Evolutionary conservation across 306 rosid genomes (phyloP), one percentile per base, ranked within the genome.

Genomic region (Vigna angularis): DNA sequence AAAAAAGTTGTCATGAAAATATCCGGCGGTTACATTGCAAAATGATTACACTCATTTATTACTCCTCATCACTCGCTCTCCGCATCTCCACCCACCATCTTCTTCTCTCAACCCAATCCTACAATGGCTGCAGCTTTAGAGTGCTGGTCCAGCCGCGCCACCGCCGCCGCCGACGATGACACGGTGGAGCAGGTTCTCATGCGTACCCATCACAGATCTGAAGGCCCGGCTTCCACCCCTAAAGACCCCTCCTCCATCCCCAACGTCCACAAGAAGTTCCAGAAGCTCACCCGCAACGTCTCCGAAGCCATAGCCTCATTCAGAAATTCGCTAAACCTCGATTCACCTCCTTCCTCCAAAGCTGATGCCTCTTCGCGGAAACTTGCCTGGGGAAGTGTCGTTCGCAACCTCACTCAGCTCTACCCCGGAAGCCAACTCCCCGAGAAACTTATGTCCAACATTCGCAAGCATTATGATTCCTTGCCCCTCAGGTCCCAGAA

Each of bases 391-490:
- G 93, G 94, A 0, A 83, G 86, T 36, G 94, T 93, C 16, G 93
- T 93, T 1, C 82, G 96, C 26, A 91, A 91, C 28, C 97, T 91
- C 34, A 91, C 96, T 9, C 97, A 86, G 83, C 91, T 93, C 7
- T 93, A 93, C 74, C 98, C 97, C 1, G 97, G 93, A 1, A 93
- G 96, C 70, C 97, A 93, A 86, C 82, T 93, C 0, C 97, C 98
- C 16, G 99, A 95, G 85, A 95, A 88, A 79, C 97, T 95, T 57
- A 89, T 95, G 76, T 87, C 96, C 53, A 89, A 80, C 53, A 86
- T 95, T 55, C 93, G 98, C 78, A 95, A 85, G 83, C 99, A 95
- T 80, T 93, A 91, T 44, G 96, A 93, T 83, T 91, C 96, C 5
- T 83, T 93, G 79, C 99, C 99, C 20, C 89, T 91, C 86, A 95